Evolutionary conservation across 1,284 basidiomycete genomes (phyloP).

Genomic region (Porogramme epimiltina): DNA sequence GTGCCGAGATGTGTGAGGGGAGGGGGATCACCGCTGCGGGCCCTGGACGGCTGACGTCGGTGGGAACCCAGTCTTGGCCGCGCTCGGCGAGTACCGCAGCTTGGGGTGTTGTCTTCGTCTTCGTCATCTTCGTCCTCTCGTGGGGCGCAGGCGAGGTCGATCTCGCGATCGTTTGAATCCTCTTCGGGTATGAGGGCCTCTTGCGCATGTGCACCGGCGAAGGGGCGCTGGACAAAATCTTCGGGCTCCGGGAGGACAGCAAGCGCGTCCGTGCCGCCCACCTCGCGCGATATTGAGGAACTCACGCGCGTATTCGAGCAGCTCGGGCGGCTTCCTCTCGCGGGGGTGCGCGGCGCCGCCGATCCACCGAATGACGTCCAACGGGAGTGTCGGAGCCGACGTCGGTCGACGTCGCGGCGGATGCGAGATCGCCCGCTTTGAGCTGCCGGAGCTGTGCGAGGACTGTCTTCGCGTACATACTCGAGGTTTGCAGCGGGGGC

Average conservation of each 20-base stretch:
- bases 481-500: conserved; percentile 70
- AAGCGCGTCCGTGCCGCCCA: conserved; percentile 74
- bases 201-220: conserved; percentile 13
- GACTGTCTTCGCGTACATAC: conserved; percentile 77
- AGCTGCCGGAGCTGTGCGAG: conserved; percentile 68
- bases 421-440: conserved; percentile 52
- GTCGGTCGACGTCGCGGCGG: conserved; percentile 29
- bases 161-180: conserved; percentile 60
- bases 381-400: conserved; percentile 66
- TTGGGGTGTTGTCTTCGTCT: conserved; percentile 46
- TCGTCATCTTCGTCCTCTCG: conserved; percentile 49
- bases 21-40: conserved; percentile 53
- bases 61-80: conserved; percentile 53
- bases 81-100: conserved; percentile 37
- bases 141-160: conserved; percentile 50
- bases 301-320: conserved; percentile 77
- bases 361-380: conserved; percentile 74
- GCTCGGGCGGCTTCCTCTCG: conserved; percentile 75
- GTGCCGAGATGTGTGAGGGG: conserved; percentile 71
- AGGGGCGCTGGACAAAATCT: conserved; percentile 33
- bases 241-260: conserved; percentile 66
- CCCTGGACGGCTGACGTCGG: conserved; percentile 46
- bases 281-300: conserved; percentile 76
- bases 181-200: conserved; percentile 38
- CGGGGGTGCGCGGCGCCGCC: conserved; percentile 74